These are phyloP conservation scores for Salicornia ramosissima DNA, from an alignment of 148 eudicot species.

Conservation along the genomic window DNA sequence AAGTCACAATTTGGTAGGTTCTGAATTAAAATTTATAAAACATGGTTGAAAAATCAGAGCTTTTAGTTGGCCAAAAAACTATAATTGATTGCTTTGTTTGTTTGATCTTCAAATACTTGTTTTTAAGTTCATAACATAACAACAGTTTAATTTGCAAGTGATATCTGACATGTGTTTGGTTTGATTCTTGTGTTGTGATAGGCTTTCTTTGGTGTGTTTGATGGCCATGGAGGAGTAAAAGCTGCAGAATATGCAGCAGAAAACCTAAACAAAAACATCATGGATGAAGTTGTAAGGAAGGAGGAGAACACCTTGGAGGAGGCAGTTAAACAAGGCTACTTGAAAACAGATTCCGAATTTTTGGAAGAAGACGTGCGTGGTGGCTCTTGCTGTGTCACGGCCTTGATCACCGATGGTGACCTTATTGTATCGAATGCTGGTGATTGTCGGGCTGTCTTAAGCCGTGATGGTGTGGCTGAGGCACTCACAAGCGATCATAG, in stretches of 20 bases:
- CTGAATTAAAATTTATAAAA: not conserved
- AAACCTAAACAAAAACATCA: slow-evolving; percentile 53
- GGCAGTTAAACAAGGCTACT: slow-evolving; percentile 56
- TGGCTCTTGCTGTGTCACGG: slow-evolving; percentile 84
- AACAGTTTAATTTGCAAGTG: not conserved
- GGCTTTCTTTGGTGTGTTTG: slow-evolving; percentile 86
- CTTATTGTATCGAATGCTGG: slow-evolving; percentile 89
- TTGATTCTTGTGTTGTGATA: slow-evolving; percentile 19
- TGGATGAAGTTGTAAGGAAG: slow-evolving; percentile 40
- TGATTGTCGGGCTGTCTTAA: slow-evolving; percentile 87
- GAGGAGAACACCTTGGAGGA: slow-evolving; percentile 35
- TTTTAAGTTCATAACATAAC: not conserved
- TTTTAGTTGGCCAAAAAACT: not conserved
- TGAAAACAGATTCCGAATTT: slow-evolving; percentile 67
- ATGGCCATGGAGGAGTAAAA: slow-evolving; percentile 83
- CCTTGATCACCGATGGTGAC: slow-evolving; percentile 54
- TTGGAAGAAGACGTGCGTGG: slow-evolving; percentile 48
- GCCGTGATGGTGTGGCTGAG: slow-evolving; percentile 73
- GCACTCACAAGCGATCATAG: slow-evolving; percentile 75
- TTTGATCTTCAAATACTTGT: not conserved
- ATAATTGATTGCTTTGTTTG: not conserved
- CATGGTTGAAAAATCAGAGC: not conserved
- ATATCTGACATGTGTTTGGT: slow-evolving; percentile 19
- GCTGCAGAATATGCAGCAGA: slow-evolving; percentile 77
- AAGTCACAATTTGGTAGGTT: not conserved